These are phyloP conservation scores for Panicum miliaceum DNA, from an alignment of 176 grass and related monocot species.

Conservation along the genomic window DNA sequence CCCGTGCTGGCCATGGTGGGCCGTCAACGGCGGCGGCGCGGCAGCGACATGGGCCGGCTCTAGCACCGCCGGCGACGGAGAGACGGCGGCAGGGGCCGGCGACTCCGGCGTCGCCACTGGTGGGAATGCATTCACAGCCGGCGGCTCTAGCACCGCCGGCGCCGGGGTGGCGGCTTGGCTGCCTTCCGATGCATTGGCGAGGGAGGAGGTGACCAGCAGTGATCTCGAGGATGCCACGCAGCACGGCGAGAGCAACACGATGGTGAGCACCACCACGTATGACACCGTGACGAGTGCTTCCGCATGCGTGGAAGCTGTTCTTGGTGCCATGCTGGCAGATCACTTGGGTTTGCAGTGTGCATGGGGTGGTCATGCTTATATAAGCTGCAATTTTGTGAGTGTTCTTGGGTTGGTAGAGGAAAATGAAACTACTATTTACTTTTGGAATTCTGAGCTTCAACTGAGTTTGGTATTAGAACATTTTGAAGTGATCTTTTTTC, in stretches of 20 bases:
- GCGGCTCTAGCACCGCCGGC: constrained; percentile 1
- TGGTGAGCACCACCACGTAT: constrained; percentile 17
- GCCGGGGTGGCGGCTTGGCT: background rate
- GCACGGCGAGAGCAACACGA: constrained; percentile 20
- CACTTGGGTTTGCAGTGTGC: constrained; percentile 1
- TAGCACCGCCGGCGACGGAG: background rate
- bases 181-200: constrained; percentile 13
- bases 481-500: constrained; percentile 9
- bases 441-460: constrained; percentile 5
- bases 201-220: background rate
- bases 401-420: constrained; percentile 6
- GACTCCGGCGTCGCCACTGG: background rate
- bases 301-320: background rate
- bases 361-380: constrained; percentile 23
- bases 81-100: background rate
- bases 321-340: constrained; percentile 31
- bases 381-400: background rate
- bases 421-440: background rate
- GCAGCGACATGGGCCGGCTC: background rate
- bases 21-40: background rate
- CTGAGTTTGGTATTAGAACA: constrained; percentile 33
- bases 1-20: background rate
- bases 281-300: background rate
- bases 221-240: constrained; percentile 23
- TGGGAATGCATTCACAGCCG: background rate